These are phyloP conservation scores for Rutstroemia sp. DNA, from an alignment of 2,329 filamentous ascomycete genomes.

Conservation along the genomic window DNA sequence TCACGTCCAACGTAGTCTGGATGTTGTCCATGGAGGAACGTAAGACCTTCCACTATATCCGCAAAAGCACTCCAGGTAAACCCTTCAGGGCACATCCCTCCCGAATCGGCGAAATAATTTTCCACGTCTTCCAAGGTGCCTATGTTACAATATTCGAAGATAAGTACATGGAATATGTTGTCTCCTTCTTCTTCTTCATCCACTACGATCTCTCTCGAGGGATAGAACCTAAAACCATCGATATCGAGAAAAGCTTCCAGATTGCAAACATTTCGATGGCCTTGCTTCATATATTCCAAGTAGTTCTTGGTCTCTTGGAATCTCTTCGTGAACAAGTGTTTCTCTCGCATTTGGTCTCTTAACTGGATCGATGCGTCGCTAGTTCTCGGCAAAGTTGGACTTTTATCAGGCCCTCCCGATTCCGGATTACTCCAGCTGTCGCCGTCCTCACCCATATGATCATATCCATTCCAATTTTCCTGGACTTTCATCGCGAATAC, in stretches of 20 bases:
- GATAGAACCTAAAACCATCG: neutral
- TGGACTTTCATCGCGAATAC: neutral
- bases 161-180: neutral
- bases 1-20: neutral
- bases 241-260: neutral
- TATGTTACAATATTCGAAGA: neutral
- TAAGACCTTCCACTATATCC: neutral
- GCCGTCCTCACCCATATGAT: neutral
- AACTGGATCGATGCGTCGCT: neutral
- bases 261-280: neutral
- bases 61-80: conserved; percentile 1
- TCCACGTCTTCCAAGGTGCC: neutral
- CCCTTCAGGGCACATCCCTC: neutral
- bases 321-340: neutral
- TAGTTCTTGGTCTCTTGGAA: neutral
- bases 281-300: neutral
- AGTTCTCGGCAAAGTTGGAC: neutral
- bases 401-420: neutral
- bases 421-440: neutral
- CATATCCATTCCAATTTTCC: neutral
- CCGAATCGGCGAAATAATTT: neutral
- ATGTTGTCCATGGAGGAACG: neutral
- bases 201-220: neutral
- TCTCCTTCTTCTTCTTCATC: neutral
- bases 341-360: neutral